These are phyloP conservation scores for Salvia splendens DNA, from an alignment of 257 asterid species.

Conservation along the genomic window DNA sequence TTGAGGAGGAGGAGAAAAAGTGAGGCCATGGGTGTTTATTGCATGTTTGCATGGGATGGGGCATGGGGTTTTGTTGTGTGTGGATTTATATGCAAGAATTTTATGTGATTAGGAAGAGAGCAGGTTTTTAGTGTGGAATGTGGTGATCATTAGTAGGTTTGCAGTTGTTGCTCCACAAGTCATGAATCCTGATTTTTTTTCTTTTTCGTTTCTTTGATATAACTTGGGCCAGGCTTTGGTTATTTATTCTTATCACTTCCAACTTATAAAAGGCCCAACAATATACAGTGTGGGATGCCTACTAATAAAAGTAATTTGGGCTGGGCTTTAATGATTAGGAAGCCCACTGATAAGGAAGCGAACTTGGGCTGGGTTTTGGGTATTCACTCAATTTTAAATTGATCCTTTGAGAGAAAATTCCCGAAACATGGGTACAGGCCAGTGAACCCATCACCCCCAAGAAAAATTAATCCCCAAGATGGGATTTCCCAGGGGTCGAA, in stretches of 20 bases:
- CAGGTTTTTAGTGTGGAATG: slow-evolving; percentile 20
- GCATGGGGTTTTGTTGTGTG: not conserved
- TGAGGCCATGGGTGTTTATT: slow-evolving; percentile 32
- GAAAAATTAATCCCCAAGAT: too few species aligned
- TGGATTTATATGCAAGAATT: slow-evolving; percentile 15
- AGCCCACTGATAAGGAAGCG: not conserved
- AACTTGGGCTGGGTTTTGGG: not conserved
- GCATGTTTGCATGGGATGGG: not conserved
- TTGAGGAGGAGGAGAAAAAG: not conserved
- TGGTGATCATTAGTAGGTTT: slow-evolving; percentile 26
- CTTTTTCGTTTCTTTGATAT: too few species aligned
- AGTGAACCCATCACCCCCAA: too few species aligned
- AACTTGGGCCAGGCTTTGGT: too few species aligned
- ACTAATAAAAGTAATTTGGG: too few species aligned
- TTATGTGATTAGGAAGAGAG: slow-evolving; percentile 23
- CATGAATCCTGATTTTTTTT: not conserved
- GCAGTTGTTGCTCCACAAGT: not conserved
- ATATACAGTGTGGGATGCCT: too few species aligned
- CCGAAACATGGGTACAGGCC: too few species aligned
- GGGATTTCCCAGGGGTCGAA: too few species aligned
- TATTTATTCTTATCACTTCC: too few species aligned
- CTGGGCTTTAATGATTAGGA: not conserved
- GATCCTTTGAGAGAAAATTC: too few species aligned
- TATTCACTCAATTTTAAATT: too few species aligned
- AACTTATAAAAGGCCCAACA: too few species aligned